Evolutionary conservation across 2,329 filamentous ascomycete species (phyloP), one percentile per base, ranked within the genome.

Genomic region (Cladophialophora chaetospira): DNA sequence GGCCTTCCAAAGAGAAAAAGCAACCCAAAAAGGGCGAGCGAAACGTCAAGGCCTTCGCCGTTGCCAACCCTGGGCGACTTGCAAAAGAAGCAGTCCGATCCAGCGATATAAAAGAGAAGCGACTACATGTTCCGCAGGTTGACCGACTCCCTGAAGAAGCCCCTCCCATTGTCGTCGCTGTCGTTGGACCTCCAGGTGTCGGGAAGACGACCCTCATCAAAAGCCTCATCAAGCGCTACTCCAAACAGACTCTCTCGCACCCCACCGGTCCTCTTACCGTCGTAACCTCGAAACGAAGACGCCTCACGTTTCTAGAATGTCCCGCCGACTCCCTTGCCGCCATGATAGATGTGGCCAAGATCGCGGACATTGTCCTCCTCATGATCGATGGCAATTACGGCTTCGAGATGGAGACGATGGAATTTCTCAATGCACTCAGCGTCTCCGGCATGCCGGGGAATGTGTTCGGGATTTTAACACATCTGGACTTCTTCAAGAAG

Each of bases 401-500:
- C 11, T 99, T 99, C 70, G 94, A 99, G 76, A 99, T 99, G 94
- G 94, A 99, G 80, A 99, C 94, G 0, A 99, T 99, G 94, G 94
- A 99, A 75, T 99, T 99, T 61, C 78, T 99, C 69, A 97, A 97
- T 67, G 87, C 97, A 15, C 79, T 99, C 48, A 88, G 89, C n/a
- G 85, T 91, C 2, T 96, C 89, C 26, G 94, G 94, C 72, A 97
- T 99, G 93, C 94, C 95, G 0, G 93, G 94, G 63, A 99, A 99
- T 67, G 92, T 99, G 33, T 97, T 99, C 70, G 94, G 94, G 50
- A 92, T 99, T 55, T 82, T 99, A 42, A 97, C 94, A 13, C 95
- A 99, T 78, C 80, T 99, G 59, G 94, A 99, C 71, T 79, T 99
- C 11, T 99, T 99, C 79, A 85, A 87, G 69, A 97, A 97, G 69